Conservation (phyloP, 2,329 filamentous ascomycete species). For the Aureobasidium subglaciale region DNA sequence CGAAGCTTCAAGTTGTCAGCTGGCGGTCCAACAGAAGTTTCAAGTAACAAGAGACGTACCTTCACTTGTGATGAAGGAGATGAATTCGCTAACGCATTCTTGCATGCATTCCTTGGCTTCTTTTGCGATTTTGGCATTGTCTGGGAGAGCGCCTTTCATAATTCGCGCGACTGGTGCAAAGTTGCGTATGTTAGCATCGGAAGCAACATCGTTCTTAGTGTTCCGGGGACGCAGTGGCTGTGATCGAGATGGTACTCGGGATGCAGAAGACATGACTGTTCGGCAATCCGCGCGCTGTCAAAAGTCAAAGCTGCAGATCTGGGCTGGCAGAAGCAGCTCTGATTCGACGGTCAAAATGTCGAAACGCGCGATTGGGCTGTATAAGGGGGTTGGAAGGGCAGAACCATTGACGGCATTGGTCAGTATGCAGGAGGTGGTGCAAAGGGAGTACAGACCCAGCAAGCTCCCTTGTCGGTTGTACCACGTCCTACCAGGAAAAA, state of each 20-base stretch:
- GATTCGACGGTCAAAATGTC: slow-evolving; percentile 41
- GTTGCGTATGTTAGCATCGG: slow-evolving; percentile 90
- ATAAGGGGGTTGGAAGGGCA: slow-evolving; percentile 27
- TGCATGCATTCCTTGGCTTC: slow-evolving; percentile 99
- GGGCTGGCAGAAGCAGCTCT: slow-evolving; percentile 30
- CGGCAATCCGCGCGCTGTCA: slow-evolving; percentile 26
- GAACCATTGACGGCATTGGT: slow-evolving; percentile 25
- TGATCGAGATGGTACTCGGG: slow-evolving; percentile 24
- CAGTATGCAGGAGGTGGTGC: slow-evolving; percentile 25
- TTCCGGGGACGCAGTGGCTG: slow-evolving; percentile 22
- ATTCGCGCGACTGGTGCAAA: slow-evolving; percentile 95
- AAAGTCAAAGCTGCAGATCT: slow-evolving; percentile 28
- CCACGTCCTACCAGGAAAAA: slow-evolving; percentile 1
- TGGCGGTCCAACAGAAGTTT: not conserved
- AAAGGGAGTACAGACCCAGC: slow-evolving; percentile 23
- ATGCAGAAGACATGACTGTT: slow-evolving; percentile 40
- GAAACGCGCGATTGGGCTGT: slow-evolving; percentile 40
- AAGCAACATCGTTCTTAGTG: slow-evolving; percentile 32
- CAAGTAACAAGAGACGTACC: slow-evolving; percentile 51
- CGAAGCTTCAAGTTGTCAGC: slow-evolving; percentile 56
- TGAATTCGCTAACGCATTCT: slow-evolving; percentile 99
- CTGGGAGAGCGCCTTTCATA: slow-evolving; percentile 95
- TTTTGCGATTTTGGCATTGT: slow-evolving; percentile 94
- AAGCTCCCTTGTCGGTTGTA: not conserved
- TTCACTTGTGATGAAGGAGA: slow-evolving; percentile 99